Evolutionary conservation across 495 filamentous ascomycete genomes (phyloP).

Genomic region (Venustampulla echinocandica): DNA sequence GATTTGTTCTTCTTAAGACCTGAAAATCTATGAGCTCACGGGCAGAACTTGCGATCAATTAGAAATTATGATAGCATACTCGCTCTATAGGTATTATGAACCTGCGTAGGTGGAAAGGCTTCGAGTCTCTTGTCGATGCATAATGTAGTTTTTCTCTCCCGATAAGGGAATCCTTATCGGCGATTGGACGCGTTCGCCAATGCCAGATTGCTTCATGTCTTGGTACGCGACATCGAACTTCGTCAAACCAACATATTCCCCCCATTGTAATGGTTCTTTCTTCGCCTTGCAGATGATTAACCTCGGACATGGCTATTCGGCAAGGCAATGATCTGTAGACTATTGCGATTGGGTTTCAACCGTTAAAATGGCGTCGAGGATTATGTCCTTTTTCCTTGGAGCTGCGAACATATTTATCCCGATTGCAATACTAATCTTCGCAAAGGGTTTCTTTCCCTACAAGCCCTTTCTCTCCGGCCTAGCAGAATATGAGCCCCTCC

Average conservation of each 20-base stretch:
- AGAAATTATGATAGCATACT: too few relatives aligned
- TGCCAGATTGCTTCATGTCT: slow-evolving; percentile 13
- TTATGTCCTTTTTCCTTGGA: slow-evolving; percentile 32
- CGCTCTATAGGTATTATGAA: too few relatives aligned
- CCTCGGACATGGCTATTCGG: too few relatives aligned
- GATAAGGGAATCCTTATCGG: slow-evolving; percentile 20
- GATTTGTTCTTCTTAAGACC: neutral
- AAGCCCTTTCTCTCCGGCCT: slow-evolving; percentile 85
- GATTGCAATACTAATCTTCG: slow-evolving; percentile 71
- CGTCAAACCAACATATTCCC: neutral
- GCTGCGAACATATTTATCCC: slow-evolving; percentile 72
- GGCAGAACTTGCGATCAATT: too few relatives aligned
- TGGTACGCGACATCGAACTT: slow-evolving; percentile 7
- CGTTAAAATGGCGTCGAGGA: slow-evolving; percentile 14
- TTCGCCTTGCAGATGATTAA: neutral
- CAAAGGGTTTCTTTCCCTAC: slow-evolving; percentile 92
- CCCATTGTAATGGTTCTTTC: slow-evolving; percentile 8
- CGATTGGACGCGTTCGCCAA: slow-evolving; percentile 11
- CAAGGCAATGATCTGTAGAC: too few relatives aligned
- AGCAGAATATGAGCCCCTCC: slow-evolving; percentile 50
- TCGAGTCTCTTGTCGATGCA: too few relatives aligned
- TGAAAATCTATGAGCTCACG: too few relatives aligned
- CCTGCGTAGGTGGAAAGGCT: too few relatives aligned
- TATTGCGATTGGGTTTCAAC: too few relatives aligned
- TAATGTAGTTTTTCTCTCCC: too few relatives aligned